phyloP scores from a whole-genome alignment of 2,329 filamentous ascomycete species.

The Colletotrichum karsti region DNA sequence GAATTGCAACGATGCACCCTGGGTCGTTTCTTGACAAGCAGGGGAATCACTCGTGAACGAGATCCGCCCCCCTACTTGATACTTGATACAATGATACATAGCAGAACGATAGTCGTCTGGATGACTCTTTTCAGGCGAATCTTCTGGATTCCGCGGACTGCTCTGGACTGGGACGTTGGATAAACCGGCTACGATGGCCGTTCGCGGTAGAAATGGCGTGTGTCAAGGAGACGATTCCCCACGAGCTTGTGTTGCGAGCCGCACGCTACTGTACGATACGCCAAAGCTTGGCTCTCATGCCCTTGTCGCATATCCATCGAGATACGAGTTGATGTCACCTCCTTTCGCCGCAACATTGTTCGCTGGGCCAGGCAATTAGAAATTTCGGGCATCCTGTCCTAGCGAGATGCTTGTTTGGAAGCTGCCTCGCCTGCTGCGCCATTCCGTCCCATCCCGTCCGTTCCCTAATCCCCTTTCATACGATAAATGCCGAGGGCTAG shows the following conservation, averaged over 20 bases:
- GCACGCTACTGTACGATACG: constrained; percentile 1
- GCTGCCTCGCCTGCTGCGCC: constrained; percentile 15
- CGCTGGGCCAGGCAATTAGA: not conserved
- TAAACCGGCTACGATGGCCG: constrained; percentile 1
- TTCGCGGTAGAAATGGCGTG: not conserved
- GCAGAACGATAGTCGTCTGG: no score
- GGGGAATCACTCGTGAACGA: not conserved
- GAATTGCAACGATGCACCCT: constrained; percentile 11
- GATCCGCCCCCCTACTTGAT: constrained; percentile 4
- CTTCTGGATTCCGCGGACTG: constrained; percentile 1
- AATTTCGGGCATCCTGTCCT: not conserved
- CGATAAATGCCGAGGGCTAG: constrained; percentile 9
- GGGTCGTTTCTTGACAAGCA: constrained; percentile 16
- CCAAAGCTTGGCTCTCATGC: constrained; percentile 2
- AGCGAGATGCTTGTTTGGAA: constrained; percentile 6
- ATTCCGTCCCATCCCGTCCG: constrained; percentile 21
- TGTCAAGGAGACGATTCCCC: not conserved
- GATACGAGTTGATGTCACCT: not conserved
- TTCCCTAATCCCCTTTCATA: not conserved
- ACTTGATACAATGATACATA: no score
- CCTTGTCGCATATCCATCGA: not conserved
- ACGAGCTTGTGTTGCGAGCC: constrained; percentile 18
- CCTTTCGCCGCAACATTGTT: not conserved
- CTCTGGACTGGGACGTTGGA: not conserved
- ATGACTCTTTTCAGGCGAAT: not conserved